Evolutionary conservation across 192 early-diverging fungal species (phyloP).

Genomic region (Lobosporangium transversale): DNA sequence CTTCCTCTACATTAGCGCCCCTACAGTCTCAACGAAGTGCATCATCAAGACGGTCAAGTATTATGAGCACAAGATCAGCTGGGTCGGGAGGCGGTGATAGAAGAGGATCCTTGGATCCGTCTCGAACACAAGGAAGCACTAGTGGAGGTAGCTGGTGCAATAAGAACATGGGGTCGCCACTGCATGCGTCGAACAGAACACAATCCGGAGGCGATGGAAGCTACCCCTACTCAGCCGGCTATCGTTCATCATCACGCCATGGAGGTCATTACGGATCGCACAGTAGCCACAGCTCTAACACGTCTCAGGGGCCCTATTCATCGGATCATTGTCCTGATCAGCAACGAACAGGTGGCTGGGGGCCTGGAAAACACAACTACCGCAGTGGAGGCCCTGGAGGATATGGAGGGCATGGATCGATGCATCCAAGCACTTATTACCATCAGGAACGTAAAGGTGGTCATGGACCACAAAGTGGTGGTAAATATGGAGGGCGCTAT

Average conservation of each 20-base stretch:
- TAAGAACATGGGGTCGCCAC: background rate
- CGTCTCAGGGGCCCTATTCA: slow-evolving; percentile 10
- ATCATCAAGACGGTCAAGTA: slow-evolving; percentile 37
- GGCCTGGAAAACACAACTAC: slow-evolving; percentile 21
- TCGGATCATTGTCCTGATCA: slow-evolving; percentile 19
- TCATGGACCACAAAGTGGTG: slow-evolving; percentile 5
- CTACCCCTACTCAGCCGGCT: background rate
- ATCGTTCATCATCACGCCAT: slow-evolving; percentile 9
- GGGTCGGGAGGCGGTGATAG: slow-evolving; percentile 24
- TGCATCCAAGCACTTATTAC: too few relatives aligned
- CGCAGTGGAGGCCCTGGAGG: slow-evolving; percentile 5
- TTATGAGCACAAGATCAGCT: slow-evolving; percentile 32
- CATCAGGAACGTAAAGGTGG: background rate
- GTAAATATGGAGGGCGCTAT: background rate
- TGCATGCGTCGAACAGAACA: slow-evolving; percentile 3
- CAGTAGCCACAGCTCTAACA: slow-evolving; percentile 6
- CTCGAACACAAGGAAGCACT: slow-evolving; percentile 18
- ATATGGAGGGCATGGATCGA: background rate
- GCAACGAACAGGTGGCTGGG: slow-evolving; percentile 26
- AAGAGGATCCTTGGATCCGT: slow-evolving; percentile 22
- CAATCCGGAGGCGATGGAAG: slow-evolving; percentile 19
- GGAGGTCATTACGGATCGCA: slow-evolving; percentile 2
- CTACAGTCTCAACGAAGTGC: slow-evolving; percentile 15
- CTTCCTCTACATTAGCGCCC: background rate
- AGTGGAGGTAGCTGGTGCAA: background rate